Conservation (phyloP, 148 eudicot genomes). For the Vaccinium myrtillus region DNA sequence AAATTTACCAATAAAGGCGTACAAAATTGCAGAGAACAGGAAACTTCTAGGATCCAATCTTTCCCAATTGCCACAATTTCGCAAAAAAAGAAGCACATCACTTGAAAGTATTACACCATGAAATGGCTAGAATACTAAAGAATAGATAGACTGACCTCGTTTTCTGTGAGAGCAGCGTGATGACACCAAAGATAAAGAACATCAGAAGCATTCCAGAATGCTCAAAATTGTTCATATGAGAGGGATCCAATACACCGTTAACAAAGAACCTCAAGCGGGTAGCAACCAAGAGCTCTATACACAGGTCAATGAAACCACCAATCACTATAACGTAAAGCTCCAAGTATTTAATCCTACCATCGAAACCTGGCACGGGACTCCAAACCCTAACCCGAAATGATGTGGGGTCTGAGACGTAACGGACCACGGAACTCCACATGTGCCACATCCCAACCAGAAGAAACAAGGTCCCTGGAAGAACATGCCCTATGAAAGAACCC, state of each 20-base stretch:
- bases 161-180: slow-evolving; percentile 61
- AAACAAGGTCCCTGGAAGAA: slow-evolving; percentile 89
- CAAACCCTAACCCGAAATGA: slow-evolving; percentile 64
- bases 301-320: slow-evolving; percentile 87
- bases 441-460: slow-evolving; percentile 83
- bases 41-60: background rate
- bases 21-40: background rate
- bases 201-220: slow-evolving; percentile 95
- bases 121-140: background rate
- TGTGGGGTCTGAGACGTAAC: slow-evolving; percentile 54
- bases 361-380: slow-evolving; percentile 82
- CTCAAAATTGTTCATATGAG: slow-evolving; percentile 83
- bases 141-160: slow-evolving; percentile 59
- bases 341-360: slow-evolving; percentile 75
- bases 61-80: background rate
- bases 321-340: slow-evolving; percentile 72
- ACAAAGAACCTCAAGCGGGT: slow-evolving; percentile 77
- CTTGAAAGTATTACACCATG: background rate
- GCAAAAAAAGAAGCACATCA: background rate
- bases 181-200: slow-evolving; percentile 80
- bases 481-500: slow-evolving; percentile 96
- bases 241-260: slow-evolving; percentile 69
- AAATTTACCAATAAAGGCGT: background rate
- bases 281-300: slow-evolving; percentile 78
- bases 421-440: slow-evolving; percentile 66